phyloP scores from a whole-genome alignment of 495 filamentous ascomycete genomes.

The Penicillium samsonianum region DNA sequence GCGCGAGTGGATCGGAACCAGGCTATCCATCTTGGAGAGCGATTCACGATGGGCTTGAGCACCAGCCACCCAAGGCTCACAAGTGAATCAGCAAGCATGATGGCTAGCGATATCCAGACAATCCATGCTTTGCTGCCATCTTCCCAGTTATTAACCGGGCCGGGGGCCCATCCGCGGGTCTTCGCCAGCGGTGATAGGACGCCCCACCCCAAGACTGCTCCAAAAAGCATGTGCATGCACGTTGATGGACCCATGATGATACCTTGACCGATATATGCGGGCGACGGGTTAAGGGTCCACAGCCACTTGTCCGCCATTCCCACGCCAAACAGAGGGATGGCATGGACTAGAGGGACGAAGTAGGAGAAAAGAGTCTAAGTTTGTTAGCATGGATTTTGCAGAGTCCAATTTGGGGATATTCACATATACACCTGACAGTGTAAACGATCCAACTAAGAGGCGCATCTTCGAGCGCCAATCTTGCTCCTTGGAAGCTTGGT shows the following conservation, averaged over 20 bases:
- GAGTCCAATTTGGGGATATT: conserved; percentile 10
- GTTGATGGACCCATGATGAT: conserved; percentile 88
- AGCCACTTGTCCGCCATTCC: conserved; percentile 78
- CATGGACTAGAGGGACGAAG: conserved; percentile 82
- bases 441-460: conserved; percentile 59
- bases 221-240: conserved; percentile 93
- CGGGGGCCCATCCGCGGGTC: conserved; percentile 83
- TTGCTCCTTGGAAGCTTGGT: conserved; percentile 38
- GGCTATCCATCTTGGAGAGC: conserved; percentile 41
- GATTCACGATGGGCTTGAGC: conserved; percentile 56
- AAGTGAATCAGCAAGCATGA: conserved; percentile 94
- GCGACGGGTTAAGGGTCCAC: conserved; percentile 94
- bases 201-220: conserved; percentile 88
- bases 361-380: conserved; percentile 80
- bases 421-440: conserved; percentile 56
- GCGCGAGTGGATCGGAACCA: conserved; percentile 27
- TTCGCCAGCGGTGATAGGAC: conserved; percentile 88
- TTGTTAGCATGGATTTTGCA: conserved; percentile 18
- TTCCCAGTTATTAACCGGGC: conserved; percentile 82
- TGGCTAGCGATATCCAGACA: conserved; percentile 89
- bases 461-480: conserved; percentile 67
- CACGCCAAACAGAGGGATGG: conserved; percentile 81
- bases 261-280: conserved; percentile 83
- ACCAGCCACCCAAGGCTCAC: conserved; percentile 84
- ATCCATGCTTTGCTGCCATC: conserved; percentile 96